Base-by-base conservation (phyloP, 2,329 filamentous ascomycete genomes). In the Plenodomus tracheiphilus region DNA sequence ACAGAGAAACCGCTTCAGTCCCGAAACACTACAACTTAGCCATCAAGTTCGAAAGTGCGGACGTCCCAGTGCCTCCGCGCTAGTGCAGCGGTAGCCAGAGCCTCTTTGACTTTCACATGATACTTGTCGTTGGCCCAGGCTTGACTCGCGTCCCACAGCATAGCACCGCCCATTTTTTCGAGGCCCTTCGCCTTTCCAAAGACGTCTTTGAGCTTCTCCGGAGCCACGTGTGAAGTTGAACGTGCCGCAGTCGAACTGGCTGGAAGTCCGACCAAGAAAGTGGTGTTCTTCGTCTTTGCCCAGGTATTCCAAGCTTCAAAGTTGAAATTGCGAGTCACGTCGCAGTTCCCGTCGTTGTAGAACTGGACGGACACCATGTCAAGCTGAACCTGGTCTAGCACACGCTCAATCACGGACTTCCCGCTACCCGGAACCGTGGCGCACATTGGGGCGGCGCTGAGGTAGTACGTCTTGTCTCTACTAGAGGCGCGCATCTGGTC, bases 401-500 rank as follows among this genome's bases (percentile, higher is more conserved):
- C 81, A 32, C 13, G 4, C 28, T 32, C 6, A 15, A 10, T 15
- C 9, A 15, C 15, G 13, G 28, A 32, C 4, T 6, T 32, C 7
- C 78, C 74, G 49, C 81, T 77, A 0, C 28, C 13, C 7, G 11
- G 28, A 4, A 15, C 4, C 11, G 6, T 32, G 28, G 79, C 77
- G 61, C 85, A 91, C 71, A 88, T 87, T 1, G 86, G 87, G 15
- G 85, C 85, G 0, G 84, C 84, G 2, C 81, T 83, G 34, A 90
- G 73, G 70, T 80, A 82, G 69, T 79, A 87, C 18, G 68, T 70
- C 68, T 81, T 84, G 7, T 15, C 28, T 25, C 22, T 10, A 10
- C 10, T 25, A 15, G 28, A 8, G 13, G 9, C 6, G 15, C 11
- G 4, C 77, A 85, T 85, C 28, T 78, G 61, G 15, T 67, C 59